These are phyloP conservation scores for Coemansia sp. DNA, from an alignment of 371 early-diverging fungal genomes.

Conservation along the genomic window DNA sequence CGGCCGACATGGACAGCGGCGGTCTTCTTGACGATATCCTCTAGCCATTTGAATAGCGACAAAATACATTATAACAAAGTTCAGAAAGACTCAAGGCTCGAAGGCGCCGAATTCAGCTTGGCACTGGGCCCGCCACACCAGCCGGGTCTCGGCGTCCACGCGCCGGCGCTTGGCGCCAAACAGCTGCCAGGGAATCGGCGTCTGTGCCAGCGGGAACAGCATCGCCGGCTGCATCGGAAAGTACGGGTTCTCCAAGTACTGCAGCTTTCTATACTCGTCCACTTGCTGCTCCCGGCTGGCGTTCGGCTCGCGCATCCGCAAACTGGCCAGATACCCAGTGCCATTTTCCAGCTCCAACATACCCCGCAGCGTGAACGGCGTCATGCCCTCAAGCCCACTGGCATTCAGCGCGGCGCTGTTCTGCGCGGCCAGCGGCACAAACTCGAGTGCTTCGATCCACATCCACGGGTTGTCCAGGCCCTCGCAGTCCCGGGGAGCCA, in stretches of 20 bases:
- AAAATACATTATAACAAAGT: neutral
- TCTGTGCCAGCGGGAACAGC: constrained; percentile 35
- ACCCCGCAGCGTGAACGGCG: constrained; percentile 45
- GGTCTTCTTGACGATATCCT: constrained; percentile 1
- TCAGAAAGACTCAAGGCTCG: neutral
- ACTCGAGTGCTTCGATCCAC: constrained; percentile 42
- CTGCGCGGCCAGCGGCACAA: constrained; percentile 24
- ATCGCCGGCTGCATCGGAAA: constrained; percentile 41
- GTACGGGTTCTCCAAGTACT: constrained; percentile 41
- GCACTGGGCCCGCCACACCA: constrained; percentile 42
- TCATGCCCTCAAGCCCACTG: constrained; percentile 43
- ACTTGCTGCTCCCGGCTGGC: neutral
- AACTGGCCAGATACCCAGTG: constrained; percentile 25
- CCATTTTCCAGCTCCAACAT: constrained; percentile 27
- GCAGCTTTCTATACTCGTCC: constrained; percentile 7
- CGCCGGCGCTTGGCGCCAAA: constrained; percentile 42
- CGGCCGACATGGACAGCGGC: too few relatives aligned
- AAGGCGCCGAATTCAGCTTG: constrained; percentile 20
- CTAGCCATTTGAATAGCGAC: neutral
- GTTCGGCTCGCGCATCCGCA: neutral
- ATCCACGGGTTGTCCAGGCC: constrained; percentile 41
- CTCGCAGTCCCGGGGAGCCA: neutral
- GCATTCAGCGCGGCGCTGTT: constrained; percentile 1
- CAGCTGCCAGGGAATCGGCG: constrained; percentile 29
- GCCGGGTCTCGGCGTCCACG: constrained; percentile 34